Evolutionary conservation across 2,329 filamentous ascomycete species (phyloP).

Genomic region (Ceratocystis papillata): DNA sequence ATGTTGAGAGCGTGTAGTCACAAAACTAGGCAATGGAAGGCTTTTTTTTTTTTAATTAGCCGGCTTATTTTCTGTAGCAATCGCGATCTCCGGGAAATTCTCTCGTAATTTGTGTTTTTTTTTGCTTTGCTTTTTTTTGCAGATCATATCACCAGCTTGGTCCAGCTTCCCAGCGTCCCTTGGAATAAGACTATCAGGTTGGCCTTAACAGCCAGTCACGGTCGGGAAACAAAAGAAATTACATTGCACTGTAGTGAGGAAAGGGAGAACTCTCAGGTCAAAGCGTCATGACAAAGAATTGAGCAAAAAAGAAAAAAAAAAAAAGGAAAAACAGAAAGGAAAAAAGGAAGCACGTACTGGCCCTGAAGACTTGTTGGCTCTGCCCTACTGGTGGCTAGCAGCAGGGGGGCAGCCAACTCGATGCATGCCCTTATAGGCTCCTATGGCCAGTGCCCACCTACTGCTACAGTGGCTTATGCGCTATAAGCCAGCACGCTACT

Average conservation of each 20-base stretch:
- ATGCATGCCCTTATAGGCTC: background rate
- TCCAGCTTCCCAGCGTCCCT: background rate
- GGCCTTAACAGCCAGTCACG: background rate
- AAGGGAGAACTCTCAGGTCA: background rate
- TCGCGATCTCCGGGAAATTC: background rate
- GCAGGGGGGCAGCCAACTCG: background rate
- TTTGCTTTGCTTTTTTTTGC: slow-evolving; percentile 4
- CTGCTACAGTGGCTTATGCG: background rate
- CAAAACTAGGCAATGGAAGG: background rate
- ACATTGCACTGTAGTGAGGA: slow-evolving; percentile 4
- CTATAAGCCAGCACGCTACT: background rate
- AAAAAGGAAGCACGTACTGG: background rate
- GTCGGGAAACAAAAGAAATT: slow-evolving; percentile 5
- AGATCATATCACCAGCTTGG: background rate
- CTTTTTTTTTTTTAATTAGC: background rate
- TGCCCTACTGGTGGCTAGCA: background rate
- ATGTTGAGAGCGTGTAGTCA: background rate
- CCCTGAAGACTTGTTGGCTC: background rate
- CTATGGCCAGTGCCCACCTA: background rate
- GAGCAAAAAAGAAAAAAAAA: background rate
- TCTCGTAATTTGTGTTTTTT: background rate
- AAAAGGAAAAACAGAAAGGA: background rate
- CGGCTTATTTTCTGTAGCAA: background rate
- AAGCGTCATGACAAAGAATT: background rate
- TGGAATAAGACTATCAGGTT: background rate